Conservation (phyloP, 2,329 filamentous ascomycete genomes). For the Periglandula ipomoeae region DNA sequence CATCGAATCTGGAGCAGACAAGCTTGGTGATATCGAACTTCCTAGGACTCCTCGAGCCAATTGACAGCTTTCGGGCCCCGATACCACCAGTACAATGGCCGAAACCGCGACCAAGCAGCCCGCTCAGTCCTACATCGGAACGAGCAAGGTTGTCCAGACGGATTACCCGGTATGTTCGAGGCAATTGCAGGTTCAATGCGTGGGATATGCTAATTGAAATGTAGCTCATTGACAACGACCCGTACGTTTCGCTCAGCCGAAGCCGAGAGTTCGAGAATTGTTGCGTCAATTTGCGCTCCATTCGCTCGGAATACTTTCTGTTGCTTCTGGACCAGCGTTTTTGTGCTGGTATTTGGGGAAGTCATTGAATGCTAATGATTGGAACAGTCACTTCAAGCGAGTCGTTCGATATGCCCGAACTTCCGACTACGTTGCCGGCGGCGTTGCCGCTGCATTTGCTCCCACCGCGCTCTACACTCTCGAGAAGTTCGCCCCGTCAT, state of each 20-base stretch:
- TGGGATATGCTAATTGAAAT: constrained; percentile 15
- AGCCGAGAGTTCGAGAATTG: not conserved
- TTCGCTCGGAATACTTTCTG: too few relatives aligned
- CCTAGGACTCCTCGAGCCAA: constrained; percentile 7
- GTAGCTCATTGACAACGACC: constrained; percentile 98
- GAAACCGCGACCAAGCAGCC: constrained; percentile 29
- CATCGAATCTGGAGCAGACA: constrained; percentile 9
- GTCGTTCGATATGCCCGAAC: constrained; percentile 80
- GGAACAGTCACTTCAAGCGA: constrained; percentile 73
- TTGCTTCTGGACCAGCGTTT: too few relatives aligned
- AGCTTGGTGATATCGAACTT: constrained; percentile 14
- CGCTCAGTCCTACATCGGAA: constrained; percentile 25
- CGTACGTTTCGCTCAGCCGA: constrained; percentile 48
- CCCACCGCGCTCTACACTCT: constrained; percentile 68
- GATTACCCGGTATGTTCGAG: constrained; percentile 70
- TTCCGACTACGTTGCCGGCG: constrained; percentile 71
- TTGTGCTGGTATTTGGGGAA: too few relatives aligned
- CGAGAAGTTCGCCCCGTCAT: constrained; percentile 78
- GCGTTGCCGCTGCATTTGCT: constrained; percentile 57
- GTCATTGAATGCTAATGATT: constrained; percentile 17
- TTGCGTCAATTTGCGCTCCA: too few relatives aligned
- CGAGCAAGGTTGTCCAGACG: constrained; percentile 67
- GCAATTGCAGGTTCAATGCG: constrained; percentile 15
- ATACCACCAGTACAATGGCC: constrained; percentile 25
- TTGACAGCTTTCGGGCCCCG: constrained; percentile 18